phyloP scores from a whole-genome alignment of 176 grass and related monocot species.

The Oryza glumipatula region DNA sequence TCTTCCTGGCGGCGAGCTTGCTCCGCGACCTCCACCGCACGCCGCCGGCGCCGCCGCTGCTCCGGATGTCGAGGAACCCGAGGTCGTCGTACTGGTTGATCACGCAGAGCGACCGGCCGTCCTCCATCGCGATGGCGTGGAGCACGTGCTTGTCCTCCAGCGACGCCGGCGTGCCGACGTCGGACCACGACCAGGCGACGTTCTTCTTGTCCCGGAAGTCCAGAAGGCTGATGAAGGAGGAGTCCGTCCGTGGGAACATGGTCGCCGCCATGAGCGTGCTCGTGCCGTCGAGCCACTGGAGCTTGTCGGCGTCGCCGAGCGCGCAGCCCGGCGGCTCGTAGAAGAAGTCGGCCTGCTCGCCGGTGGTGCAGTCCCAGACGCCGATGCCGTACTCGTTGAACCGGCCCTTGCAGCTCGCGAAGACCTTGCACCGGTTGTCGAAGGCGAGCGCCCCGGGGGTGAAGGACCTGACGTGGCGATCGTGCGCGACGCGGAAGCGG shows the following conservation, averaged over 20 bases:
- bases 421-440: conserved; percentile 14
- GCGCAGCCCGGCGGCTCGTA: conserved; percentile 76
- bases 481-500: conserved; percentile 66
- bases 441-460: conserved; percentile 70
- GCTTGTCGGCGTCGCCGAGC: conserved; percentile 74
- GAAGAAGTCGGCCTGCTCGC: conserved; percentile 78
- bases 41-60: conserved; percentile 28
- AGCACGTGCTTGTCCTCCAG: conserved; percentile 80
- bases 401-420: conserved; percentile 85
- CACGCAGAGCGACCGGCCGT: conserved; percentile 60
- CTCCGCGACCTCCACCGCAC: conserved; percentile 84
- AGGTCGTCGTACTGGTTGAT: conserved; percentile 87
- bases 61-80: conserved; percentile 85
- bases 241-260: conserved; percentile 77
- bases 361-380: conserved; percentile 64
- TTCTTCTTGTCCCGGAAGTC: conserved; percentile 75
- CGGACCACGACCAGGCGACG: conserved; percentile 84
- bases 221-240: conserved; percentile 68
- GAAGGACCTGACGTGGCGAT: conserved; percentile 52
- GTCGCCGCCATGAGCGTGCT: conserved; percentile 71
- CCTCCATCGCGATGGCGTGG: conserved; percentile 64
- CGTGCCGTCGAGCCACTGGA: conserved; percentile 70
- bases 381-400: conserved; percentile 86
- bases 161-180: conserved; percentile 53
- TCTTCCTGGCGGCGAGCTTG: conserved; percentile 63